Conservation (phyloP, 2,329 filamentous ascomycete species). For the Clarireedia sp. region DNA sequence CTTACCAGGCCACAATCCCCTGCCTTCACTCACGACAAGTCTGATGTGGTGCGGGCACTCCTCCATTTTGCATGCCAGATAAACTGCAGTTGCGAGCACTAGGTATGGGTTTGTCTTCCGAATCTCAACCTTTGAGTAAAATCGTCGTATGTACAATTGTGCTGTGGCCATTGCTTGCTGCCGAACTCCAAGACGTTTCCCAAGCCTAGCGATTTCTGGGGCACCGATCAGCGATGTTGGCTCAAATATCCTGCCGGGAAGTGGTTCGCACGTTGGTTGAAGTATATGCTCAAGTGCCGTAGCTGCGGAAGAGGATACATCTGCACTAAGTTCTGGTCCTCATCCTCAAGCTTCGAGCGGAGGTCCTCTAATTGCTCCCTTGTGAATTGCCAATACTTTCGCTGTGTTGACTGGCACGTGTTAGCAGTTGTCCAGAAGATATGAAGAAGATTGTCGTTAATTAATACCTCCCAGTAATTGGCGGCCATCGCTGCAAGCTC, state of each 20-base stretch:
- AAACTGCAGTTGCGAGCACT: constrained; percentile 85
- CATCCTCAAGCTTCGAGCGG: constrained; percentile 69
- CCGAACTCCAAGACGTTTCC: constrained; percentile 72
- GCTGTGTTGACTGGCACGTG: constrained; percentile 64
- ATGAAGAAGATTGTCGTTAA: neutral
- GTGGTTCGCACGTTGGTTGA: constrained; percentile 66
- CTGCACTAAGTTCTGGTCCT: constrained; percentile 64
- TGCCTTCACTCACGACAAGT: constrained; percentile 78
- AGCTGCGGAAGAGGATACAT: constrained; percentile 76
- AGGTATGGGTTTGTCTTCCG: constrained; percentile 90
- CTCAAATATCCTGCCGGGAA: neutral
- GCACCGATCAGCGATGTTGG: neutral
- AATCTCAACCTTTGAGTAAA: constrained; percentile 86
- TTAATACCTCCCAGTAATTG: constrained; percentile 14
- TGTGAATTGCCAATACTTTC: constrained; percentile 83
- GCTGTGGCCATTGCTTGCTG: constrained; percentile 93
- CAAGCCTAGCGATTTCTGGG: constrained; percentile 71
- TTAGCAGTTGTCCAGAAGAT: neutral
- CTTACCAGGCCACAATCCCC: constrained; percentile 68
- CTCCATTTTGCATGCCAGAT: constrained; percentile 96
- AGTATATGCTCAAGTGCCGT: constrained; percentile 81
- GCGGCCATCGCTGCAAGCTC: constrained; percentile 9
- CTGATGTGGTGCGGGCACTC: constrained; percentile 95
- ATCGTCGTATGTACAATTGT: constrained; percentile 88
- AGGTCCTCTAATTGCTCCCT: constrained; percentile 70